Base-by-base conservation (phyloP, 768 basidiomycete species). In the Boletellus ananiceps region DNA sequence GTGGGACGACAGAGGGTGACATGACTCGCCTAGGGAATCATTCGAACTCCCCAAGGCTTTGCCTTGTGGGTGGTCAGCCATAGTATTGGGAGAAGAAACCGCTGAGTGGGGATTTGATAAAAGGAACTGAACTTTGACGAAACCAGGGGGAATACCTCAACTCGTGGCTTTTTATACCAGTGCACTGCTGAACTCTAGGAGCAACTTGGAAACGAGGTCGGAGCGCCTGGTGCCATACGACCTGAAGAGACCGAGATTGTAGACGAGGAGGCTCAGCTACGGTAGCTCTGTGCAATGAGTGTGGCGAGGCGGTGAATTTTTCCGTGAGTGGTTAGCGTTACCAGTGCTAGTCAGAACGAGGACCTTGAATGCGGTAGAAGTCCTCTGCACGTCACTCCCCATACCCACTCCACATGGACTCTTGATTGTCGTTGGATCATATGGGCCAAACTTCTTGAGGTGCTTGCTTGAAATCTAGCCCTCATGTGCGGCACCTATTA, bases 61-160 rank as follows among this genome's bases (percentile, higher is more conserved):
- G n/a, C n/a, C n/a, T n/a, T n/a, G n/a, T 18, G 21, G n/a, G 16
- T 45, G n/a, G 39, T 31, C 15, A 39, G 19, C 15, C 6, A 29
- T n/a, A n/a, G n/a, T n/a, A n/a, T n/a, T 6, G 34, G 33, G 19
- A 40, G 32, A 13, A 31, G 12, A 31, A 19, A 15, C 12, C n/a
- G 50, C 8, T 57, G 53, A 63, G 59, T 59, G 60, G 57, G 50
- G 63, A 56, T 52, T 43, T 14, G 32, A 44, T 4, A 23, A n/a
- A 19, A 32, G n/a, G n/a, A n/a, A n/a, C n/a, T n/a, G 11, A 27
- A 19, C 8, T 16, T 33, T n/a, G 19, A 33, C 13, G 25, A 32
- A n/a, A 6, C 14, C n/a, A n/a, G n/a, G n/a, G n/a, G n/a, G n/a
- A n/a, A n/a, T n/a, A n/a, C n/a, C n/a, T n/a, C 32, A 0, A 23